A percentile compares a stretch with the other conserved stretches of the same genome.
Conservation (phyloP, 2,329 filamentous ascomycete genomes). For the Cercospora citrullina region DNA sequence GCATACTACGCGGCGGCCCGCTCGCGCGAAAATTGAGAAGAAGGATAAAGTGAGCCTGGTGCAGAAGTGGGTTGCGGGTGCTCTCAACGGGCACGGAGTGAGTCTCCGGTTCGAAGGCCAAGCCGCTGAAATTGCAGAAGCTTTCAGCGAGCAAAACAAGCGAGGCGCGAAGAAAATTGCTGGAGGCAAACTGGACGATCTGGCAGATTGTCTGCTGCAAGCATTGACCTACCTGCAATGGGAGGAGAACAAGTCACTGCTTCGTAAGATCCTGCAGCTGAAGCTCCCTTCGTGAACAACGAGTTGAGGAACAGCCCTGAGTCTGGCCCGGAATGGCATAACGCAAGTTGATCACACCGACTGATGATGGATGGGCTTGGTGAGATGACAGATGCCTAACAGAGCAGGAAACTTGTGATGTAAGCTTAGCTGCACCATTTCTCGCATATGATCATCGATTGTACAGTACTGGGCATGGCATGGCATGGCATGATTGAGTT, state of each 20-base stretch:
- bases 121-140: slow-evolving; percentile 40
- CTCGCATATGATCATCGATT: too few relatives aligned
- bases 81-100: slow-evolving; percentile 20
- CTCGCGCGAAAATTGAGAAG: slow-evolving; percentile 48
- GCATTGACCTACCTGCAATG: slow-evolving; percentile 75
- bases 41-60: slow-evolving; percentile 65
- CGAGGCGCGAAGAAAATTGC: slow-evolving; percentile 25
- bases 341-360: neutral
- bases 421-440: too few relatives aligned
- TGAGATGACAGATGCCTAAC: neutral
- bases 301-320: too few relatives aligned
- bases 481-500: too few relatives aligned
- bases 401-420: too few relatives aligned
- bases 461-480: too few relatives aligned
- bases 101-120: slow-evolving; percentile 37
- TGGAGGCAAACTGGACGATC: slow-evolving; percentile 70
- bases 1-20: slow-evolving; percentile 18
- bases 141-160: slow-evolving; percentile 34
- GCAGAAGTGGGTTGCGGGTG: slow-evolving; percentile 51
- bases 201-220: slow-evolving; percentile 77
- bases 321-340: neutral
- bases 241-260: slow-evolving; percentile 58
- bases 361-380: neutral
- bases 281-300: neutral
- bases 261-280: slow-evolving; percentile 7